These are phyloP conservation scores for Mediolabrus comicus DNA, from an alignment of 108 stramenopile genomes.

Conservation along the genomic window DNA sequence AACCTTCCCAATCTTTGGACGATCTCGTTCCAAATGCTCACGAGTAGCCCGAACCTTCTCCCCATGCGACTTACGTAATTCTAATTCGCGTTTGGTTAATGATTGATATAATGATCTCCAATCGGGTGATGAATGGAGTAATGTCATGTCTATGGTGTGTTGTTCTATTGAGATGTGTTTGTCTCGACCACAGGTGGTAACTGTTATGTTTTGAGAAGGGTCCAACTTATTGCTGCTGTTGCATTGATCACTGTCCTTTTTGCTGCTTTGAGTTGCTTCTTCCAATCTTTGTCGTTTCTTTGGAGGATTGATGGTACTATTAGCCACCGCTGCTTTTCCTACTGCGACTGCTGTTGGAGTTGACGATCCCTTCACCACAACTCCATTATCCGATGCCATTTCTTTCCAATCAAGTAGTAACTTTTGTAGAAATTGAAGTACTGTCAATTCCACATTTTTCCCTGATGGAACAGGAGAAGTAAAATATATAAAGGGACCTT, in stretches of 20 bases:
- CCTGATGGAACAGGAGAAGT: conserved; percentile 13
- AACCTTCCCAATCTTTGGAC: conserved; percentile 40
- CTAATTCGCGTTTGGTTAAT: conserved; percentile 16
- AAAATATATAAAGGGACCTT: neutral
- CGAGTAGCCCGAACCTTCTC: conserved; percentile 43
- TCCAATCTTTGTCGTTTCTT: conserved; percentile 20
- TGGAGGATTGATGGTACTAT: neutral
- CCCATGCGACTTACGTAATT: conserved; percentile 27
- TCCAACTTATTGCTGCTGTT: neutral
- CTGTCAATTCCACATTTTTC: conserved; percentile 8
- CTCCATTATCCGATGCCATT: conserved; percentile 31
- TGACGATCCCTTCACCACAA: no score
- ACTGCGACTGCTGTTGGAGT: no score
- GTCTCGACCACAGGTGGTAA: conserved; percentile 24
- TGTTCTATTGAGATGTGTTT: conserved; percentile 12
- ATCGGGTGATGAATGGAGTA: conserved; percentile 30
- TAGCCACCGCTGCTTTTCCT: no score
- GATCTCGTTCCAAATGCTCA: conserved; percentile 51
- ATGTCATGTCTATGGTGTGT: conserved; percentile 27
- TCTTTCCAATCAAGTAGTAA: conserved; percentile 45
- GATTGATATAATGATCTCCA: conserved; percentile 31
- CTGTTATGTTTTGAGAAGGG: neutral
- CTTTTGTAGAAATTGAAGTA: conserved; percentile 27
- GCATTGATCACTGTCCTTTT: neutral
- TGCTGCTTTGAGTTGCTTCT: neutral